A percentile compares a stretch with the other conserved stretches of the same genome.
Evolutionary conservation across 352 stramenopile genomes (phyloP).

Genomic region (Lagenidium giganteum): DNA sequence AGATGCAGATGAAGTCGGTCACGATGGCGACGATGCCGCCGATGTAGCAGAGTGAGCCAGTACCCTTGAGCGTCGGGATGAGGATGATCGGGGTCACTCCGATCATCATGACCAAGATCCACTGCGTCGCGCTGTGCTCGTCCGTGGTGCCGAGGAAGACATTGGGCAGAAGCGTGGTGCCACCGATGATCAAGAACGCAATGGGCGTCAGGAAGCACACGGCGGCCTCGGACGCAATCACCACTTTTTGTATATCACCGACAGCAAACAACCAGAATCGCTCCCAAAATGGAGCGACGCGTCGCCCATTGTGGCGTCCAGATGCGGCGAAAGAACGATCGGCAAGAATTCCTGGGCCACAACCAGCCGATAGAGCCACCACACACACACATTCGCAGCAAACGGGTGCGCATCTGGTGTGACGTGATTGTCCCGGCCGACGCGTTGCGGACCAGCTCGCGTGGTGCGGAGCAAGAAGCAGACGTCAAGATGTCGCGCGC

Average conservation of each 20-base stretch:
- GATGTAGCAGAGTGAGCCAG: slow-evolving; percentile 37
- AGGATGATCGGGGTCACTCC: slow-evolving; percentile 51
- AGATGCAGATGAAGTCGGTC: slow-evolving; percentile 50
- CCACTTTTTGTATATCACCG: no score
- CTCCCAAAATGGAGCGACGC: not conserved
- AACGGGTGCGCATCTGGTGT: no score
- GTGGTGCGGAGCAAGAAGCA: no score
- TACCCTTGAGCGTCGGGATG: slow-evolving; percentile 53
- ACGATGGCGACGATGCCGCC: slow-evolving; percentile 37
- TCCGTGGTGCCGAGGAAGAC: slow-evolving; percentile 27
- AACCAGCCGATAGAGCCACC: no score
- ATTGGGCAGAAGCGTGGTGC: slow-evolving; percentile 51
- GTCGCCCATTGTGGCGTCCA: no score
- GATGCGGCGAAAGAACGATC: no score
- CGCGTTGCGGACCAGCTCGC: no score
- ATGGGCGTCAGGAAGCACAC: slow-evolving; percentile 66
- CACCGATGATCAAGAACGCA: slow-evolving; percentile 63
- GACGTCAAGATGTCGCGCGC: no score
- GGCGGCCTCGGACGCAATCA: slow-evolving; percentile 49
- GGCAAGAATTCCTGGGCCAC: no score
- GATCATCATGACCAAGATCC: slow-evolving; percentile 54
- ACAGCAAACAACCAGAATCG: not conserved
- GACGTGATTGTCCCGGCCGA: no score
- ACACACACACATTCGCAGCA: no score
- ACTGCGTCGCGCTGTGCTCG: slow-evolving; percentile 33